Evolutionary conservation across 768 basidiomycete genomes (phyloP), one percentile per base, ranked within the genome.

Genomic region (Omphalotus guepiniiformis): DNA sequence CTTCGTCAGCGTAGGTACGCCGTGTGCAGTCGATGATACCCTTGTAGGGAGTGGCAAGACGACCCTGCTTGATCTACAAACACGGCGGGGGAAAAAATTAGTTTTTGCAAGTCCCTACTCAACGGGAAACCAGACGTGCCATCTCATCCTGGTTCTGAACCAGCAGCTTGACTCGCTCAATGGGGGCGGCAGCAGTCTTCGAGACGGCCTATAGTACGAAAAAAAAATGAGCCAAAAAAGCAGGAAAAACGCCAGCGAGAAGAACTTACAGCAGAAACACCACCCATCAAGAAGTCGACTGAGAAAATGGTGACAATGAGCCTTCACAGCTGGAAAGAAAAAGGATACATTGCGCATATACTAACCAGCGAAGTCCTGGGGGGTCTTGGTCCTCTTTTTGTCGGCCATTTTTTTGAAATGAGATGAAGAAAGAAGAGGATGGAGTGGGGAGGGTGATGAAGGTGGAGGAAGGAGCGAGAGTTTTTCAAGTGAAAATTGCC

Each of bases 121-220:
- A 22, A 30, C 36, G 52, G 26, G 39, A 22, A 15, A 34, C 22
- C 13, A 49, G 6, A 54, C 64, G 19, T 25, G 78, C 79, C 89
- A 91, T 91, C 72, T 90, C 88, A 74, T 87, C 88, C 76, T 90
- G 88, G 68, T 89, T 89, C 67, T 89, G 84, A 48, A 87, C 78
- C 63, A 88, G 69, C 54, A 90, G 79, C 70, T 92, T 92, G 65
- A 92, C 85, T 58, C 88, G 85, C 76, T 91, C 88, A 55, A 92
- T 92, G 66, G 88, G 88, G 55, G 88, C 88, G 47, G 88, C 88
- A 52, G 82, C 82, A 49, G 88, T 91, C 76, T 92, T 92, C 49
- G 88, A 81, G 64, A 91, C 83, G 59, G 88, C 88, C 83, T 85
- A 54, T 27, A 66, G 38, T 39, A 48, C 36, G 12, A 3, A 42